phyloP scores from a whole-genome alignment of 208 protist species.

The Trichomonas tenax region DNA sequence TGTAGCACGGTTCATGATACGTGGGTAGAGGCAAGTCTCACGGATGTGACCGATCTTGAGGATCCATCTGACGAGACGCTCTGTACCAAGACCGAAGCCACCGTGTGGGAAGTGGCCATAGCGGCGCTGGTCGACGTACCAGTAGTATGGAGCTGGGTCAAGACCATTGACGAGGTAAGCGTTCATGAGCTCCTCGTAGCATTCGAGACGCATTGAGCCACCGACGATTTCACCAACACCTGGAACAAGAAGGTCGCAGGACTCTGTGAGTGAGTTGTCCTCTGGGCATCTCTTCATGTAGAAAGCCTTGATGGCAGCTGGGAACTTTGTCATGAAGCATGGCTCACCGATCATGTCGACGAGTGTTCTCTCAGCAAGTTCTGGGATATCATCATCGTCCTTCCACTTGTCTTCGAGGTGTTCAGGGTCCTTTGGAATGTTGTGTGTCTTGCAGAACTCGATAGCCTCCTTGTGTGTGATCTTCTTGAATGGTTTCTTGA shows the following conservation, averaged over 20 bases:
- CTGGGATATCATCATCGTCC: conserved; percentile 88
- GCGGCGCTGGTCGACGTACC: conserved; percentile 89
- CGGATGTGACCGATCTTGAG: conserved; percentile 70
- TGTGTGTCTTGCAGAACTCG: conserved; percentile 72
- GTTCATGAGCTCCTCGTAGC: conserved; percentile 68
- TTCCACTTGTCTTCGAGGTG: conserved; percentile 53
- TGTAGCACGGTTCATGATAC: conserved; percentile 73
- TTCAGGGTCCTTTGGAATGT: conserved; percentile 65
- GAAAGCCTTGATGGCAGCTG: conserved; percentile 87
- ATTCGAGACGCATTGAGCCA: conserved; percentile 83
- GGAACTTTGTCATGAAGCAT: conserved; percentile 88
- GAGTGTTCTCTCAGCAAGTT: conserved; percentile 87
- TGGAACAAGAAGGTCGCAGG: conserved; percentile 77
- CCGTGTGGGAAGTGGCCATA: conserved; percentile 85
- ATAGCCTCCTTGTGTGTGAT: conserved; percentile 86
- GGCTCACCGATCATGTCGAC: conserved; percentile 80
- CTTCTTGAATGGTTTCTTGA: conserved; percentile 74
- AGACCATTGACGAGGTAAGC: conserved; percentile 76
- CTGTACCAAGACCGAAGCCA: conserved; percentile 90
- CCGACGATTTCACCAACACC: conserved; percentile 95
- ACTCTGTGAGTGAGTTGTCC: conserved; percentile 36
- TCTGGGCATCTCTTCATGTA: conserved; percentile 74
- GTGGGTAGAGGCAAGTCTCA: conserved; percentile 82
- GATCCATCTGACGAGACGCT: conserved; percentile 65
- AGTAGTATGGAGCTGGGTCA: conserved; percentile 82